Conservation (phyloP, 306 rosid genomes). For the Purshia tridentata region DNA sequence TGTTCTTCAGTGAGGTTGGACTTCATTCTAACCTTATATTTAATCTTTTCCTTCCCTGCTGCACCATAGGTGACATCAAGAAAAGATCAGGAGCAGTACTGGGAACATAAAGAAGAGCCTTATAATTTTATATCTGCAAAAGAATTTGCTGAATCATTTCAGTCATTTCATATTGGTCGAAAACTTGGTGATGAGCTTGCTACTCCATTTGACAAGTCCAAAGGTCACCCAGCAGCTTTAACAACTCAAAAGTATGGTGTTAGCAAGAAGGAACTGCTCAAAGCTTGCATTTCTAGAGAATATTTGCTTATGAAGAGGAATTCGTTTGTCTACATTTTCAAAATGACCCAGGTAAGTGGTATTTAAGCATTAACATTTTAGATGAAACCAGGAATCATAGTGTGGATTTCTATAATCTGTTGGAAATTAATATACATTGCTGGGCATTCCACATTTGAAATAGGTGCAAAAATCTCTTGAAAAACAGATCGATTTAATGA, state of each 20-base stretch:
- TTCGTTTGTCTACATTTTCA: conserved; percentile 45
- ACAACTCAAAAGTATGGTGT: conserved; percentile 39
- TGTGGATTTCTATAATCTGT: neutral
- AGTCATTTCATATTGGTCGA: conserved; percentile 36
- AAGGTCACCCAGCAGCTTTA: conserved; percentile 40
- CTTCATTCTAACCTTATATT: neutral
- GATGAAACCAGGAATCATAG: neutral
- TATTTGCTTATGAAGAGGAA: conserved; percentile 46
- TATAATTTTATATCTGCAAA: conserved; percentile 29
- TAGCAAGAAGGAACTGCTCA: conserved; percentile 31
- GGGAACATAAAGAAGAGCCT: conserved; percentile 33
- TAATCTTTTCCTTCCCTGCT: neutral
- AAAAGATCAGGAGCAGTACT: conserved; percentile 52
- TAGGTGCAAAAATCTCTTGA: neutral
- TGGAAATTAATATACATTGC: neutral
- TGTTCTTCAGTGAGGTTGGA: neutral
- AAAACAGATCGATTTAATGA: neutral
- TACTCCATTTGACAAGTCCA: conserved; percentile 42
- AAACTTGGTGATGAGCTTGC: conserved; percentile 42
- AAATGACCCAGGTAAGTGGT: conserved; percentile 29
- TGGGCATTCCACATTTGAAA: neutral
- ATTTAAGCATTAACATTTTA: neutral
- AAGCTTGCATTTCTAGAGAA: conserved; percentile 39
- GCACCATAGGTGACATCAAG: conserved; percentile 34
- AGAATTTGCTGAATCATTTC: conserved; percentile 42